Percentiles rank a stretch among this genome's conserved stretches.
These are phyloP conservation scores for Hypoxylon sp. DNA, from an alignment of 2,329 filamentous ascomycete genomes.

Conservation along the genomic window DNA sequence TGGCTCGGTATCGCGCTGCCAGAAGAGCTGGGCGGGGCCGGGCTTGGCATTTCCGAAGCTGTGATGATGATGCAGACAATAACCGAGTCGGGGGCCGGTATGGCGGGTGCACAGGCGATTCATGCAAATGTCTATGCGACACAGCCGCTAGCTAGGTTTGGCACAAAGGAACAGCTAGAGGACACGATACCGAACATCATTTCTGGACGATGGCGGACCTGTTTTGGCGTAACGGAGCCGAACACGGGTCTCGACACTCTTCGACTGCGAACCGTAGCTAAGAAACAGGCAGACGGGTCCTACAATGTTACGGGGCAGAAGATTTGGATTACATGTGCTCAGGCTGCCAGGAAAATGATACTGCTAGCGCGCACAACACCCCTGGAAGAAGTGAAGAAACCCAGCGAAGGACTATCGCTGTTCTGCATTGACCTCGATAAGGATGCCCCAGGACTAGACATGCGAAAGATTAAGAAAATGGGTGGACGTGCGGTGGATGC, in stretches of 20 bases:
- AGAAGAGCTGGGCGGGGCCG: conserved; percentile 80
- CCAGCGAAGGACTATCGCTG: conserved; percentile 81
- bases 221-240: conserved; percentile 89
- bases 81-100: conserved; percentile 82
- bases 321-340: conserved; percentile 90
- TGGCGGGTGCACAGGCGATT: conserved; percentile 76
- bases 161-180: conserved; percentile 73
- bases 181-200: conserved; percentile 79
- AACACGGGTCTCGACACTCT: conserved; percentile 85
- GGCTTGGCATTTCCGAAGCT: conserved; percentile 83
- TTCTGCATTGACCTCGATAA: conserved; percentile 85
- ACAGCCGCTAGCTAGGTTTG: conserved; percentile 81
- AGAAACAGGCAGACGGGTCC: conserved; percentile 64
- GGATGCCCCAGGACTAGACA: conserved; percentile 69
- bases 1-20: conserved; percentile 88
- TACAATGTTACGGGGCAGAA: conserved; percentile 84
- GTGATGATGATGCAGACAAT: conserved; percentile 92
- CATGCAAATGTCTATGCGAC: conserved; percentile 81
- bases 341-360: conserved; percentile 87
- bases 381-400: conserved; percentile 75
- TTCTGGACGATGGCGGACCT: conserved; percentile 77
- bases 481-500: conserved; percentile 85
- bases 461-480: conserved; percentile 87
- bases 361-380: conserved; percentile 83
- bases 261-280: conserved; percentile 76